Conservation (phyloP, 2,329 filamentous ascomycete species). For the Pseudogymnoascus sp. region DNA sequence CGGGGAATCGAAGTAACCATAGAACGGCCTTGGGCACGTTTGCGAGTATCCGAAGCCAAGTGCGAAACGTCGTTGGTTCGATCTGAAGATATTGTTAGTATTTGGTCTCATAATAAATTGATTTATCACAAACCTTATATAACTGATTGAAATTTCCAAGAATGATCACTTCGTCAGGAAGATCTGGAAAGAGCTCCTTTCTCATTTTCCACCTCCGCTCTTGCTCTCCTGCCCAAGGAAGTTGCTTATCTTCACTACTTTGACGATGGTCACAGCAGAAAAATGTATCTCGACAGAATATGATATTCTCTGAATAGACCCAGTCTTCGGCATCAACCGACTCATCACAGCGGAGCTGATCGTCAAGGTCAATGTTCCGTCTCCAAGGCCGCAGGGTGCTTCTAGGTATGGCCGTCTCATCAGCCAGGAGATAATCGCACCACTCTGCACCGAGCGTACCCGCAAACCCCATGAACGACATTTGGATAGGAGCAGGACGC, state of each 20-base stretch:
- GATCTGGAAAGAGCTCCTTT: conserved; percentile 77
- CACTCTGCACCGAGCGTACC: conserved; percentile 93
- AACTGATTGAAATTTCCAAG: conserved; percentile 97
- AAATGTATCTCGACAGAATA: conserved; percentile 90
- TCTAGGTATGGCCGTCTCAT: conserved; percentile 76
- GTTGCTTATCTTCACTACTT: conserved; percentile 61
- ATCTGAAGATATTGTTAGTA: conserved; percentile 51
- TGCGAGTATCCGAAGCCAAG: conserved; percentile 86
- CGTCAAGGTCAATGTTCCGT: conserved; percentile 65
- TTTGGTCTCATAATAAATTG: neutral
- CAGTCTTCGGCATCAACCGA: conserved; percentile 60
- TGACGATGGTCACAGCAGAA: conserved; percentile 97
- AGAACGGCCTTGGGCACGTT: conserved; percentile 80
- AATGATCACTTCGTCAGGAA: conserved; percentile 79
- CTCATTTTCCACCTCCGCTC: conserved; percentile 82
- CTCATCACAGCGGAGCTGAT: conserved; percentile 61
- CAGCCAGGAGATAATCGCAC: conserved; percentile 95
- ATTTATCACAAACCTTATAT: conserved; percentile 69
- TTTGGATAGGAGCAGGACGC: conserved; percentile 88
- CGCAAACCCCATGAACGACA: conserved; percentile 99
- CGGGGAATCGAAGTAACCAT: conserved; percentile 95
- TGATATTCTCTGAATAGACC: conserved; percentile 95
- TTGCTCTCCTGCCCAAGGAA: conserved; percentile 82
- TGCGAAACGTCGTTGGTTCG: conserved; percentile 91
- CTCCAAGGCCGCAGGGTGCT: conserved; percentile 75